phyloP scores from a whole-genome alignment of 306 rosid genomes.

The Lupinus albus region DNA sequence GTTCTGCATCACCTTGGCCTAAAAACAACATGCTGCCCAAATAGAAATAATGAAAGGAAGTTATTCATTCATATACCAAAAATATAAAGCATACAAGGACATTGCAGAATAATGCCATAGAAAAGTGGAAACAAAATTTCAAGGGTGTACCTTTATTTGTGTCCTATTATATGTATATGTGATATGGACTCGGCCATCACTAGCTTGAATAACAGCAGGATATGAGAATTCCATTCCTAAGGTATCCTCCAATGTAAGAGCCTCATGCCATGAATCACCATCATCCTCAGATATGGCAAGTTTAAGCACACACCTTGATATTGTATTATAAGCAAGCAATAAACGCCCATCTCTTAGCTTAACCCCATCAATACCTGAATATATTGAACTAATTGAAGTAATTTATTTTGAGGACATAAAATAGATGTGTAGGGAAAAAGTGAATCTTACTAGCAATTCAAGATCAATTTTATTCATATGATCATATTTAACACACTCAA shows the following conservation, averaged over 20 bases:
- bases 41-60: conserved; percentile 33
- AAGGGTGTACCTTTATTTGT: conserved; percentile 73
- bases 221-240: conserved; percentile 84
- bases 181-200: conserved; percentile 76
- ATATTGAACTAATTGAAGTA: conserved; percentile 19
- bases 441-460: conserved; percentile 11
- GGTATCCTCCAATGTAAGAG: conserved; percentile 70
- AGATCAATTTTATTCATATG: conserved; percentile 21
- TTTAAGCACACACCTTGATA: conserved; percentile 80
- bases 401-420: conserved; percentile 9
- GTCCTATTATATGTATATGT: conserved; percentile 85
- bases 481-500: background rate
- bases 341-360: conserved; percentile 74
- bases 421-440: conserved; percentile 3
- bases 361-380: conserved; percentile 82
- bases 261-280: conserved; percentile 84
- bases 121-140: conserved; percentile 26
- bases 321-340: conserved; percentile 70
- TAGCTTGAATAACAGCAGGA: conserved; percentile 91
- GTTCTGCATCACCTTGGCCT: conserved; percentile 51
- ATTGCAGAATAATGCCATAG: conserved; percentile 17
- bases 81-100: background rate
- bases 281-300: conserved; percentile 76
- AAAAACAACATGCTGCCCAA: conserved; percentile 78
- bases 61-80: conserved; percentile 31